Percentiles rank a stretch among this genome's conserved stretches.
Conservation (phyloP, 179 eudicot species). For the Patellifolia procumbens region DNA sequence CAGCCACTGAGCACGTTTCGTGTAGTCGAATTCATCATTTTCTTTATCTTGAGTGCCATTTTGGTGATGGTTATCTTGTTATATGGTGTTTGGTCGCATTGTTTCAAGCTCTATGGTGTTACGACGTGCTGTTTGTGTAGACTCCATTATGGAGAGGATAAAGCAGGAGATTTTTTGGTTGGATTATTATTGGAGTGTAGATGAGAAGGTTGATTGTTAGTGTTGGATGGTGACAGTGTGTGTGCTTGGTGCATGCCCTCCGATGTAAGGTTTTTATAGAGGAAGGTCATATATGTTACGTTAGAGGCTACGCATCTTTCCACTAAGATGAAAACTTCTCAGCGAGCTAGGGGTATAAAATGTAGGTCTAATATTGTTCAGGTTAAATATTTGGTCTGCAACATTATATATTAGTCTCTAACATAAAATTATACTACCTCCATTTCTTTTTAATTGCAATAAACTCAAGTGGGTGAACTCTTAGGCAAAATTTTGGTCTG, state of each 20-base stretch:
- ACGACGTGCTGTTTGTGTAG: not conserved
- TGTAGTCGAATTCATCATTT: not conserved
- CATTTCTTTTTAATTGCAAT: too few species aligned
- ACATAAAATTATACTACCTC: too few species aligned
- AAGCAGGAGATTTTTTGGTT: too few species aligned
- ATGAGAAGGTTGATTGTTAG: not conserved
- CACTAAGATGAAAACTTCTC: constrained; percentile 2
- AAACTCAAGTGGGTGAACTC: too few species aligned
- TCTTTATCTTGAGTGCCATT: not conserved
- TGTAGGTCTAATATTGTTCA: too few species aligned
- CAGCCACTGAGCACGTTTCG: constrained; percentile 13
- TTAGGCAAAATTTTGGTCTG: too few species aligned
- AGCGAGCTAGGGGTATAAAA: not conserved
- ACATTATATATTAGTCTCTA: too few species aligned
- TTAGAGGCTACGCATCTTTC: constrained; percentile 5
- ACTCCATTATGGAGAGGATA: not conserved
- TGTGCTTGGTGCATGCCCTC: not conserved
- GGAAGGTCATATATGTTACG: not conserved
- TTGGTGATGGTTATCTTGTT: not conserved
- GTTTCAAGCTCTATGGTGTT: constrained; percentile 5
- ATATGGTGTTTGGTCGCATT: not conserved
- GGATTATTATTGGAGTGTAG: too few species aligned
- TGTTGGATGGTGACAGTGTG: not conserved
- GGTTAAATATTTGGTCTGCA: too few species aligned
- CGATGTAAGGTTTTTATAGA: not conserved